Base-by-base conservation (phyloP, 257 asterid species). In the Solanum lycopersicoides region DNA sequence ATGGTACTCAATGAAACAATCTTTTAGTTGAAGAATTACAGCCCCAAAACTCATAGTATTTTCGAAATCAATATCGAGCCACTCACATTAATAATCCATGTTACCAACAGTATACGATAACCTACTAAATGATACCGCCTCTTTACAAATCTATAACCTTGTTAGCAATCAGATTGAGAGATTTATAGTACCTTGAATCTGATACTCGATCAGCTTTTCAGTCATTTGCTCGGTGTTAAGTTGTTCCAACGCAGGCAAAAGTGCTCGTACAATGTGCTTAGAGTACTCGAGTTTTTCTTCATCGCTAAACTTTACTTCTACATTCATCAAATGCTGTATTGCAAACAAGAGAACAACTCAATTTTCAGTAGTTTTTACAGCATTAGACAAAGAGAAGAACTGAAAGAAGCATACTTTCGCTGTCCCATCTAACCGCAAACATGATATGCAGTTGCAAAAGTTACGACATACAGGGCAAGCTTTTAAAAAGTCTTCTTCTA, bases 361-460 rank as follows among this genome's bases (percentile, higher is more conserved):
- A 30, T 47, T 47, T 30, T 42, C 65, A 30, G 30, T 39, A 35
- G 47, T 56, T 39, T 63, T n/a, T 44, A 87, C 44, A 20, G 75
- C 79, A 82, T 60, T 89, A 56, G 82, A 74, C 74, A 83, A 71
- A 41, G 30, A n/a, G 37, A 53, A 89, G 83, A 59, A 32, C 37
- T 5, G 32, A 37, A 15, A 68, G 50, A 82, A 89, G 87, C 93
- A 89, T 88, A 96, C 99, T 92, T 84, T 86, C 1, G 44, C 87
- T 15, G 91, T 89, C 34, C 92, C 92, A 59, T 93, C 93, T 92
- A 95, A 83, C 72, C 98, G 90, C 95, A 97, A 87, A 91, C 99
- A 97, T 35, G 89, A 53, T 94, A 95, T 94, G 95, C 99, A 97
- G 87, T 97, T 97, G 92, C 99, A 97, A 88, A 92, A 92, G 30